A percentile compares a stretch with the other conserved stretches of the same genome.
Evolutionary conservation across 495 filamentous ascomycete species (phyloP).

Genomic region (Annulohypoxylon maeteangense): DNA sequence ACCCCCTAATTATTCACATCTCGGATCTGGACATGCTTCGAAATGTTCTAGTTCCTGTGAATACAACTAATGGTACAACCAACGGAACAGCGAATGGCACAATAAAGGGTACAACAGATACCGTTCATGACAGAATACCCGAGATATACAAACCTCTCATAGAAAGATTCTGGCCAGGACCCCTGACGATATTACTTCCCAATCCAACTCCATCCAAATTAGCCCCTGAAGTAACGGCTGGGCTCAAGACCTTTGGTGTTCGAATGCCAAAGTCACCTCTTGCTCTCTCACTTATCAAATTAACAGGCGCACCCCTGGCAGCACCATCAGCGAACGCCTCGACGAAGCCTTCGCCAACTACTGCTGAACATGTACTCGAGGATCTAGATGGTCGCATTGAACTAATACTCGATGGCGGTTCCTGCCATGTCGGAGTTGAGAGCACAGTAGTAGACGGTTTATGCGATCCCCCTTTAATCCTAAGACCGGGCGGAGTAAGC

Average conservation of each 20-base stretch:
- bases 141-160: conserved; percentile 85
- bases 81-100: neutral
- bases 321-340: conserved; percentile 95
- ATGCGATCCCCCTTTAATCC: conserved; percentile 77
- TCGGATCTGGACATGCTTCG: conserved; percentile 83
- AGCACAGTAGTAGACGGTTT: conserved; percentile 97
- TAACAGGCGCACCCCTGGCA: conserved; percentile 81
- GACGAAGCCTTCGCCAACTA: conserved; percentile 89
- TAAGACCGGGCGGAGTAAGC: conserved; percentile 91
- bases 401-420: conserved; percentile 88
- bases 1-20: conserved; percentile 94
- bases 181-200: conserved; percentile 89
- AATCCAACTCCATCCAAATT: conserved; percentile 75
- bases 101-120: conserved; percentile 44
- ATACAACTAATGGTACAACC: conserved; percentile 42
- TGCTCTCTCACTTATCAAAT: conserved; percentile 84
- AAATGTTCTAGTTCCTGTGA: conserved; percentile 59
- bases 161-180: conserved; percentile 89
- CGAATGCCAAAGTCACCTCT: conserved; percentile 87
- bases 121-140: conserved; percentile 68
- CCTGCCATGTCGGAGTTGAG: conserved; percentile 89
- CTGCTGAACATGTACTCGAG: conserved; percentile 85
- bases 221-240: conserved; percentile 88
- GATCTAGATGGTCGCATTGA: conserved; percentile 88
- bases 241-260: conserved; percentile 83